Percentiles rank a stretch among this genome's conserved stretches.
These are phyloP conservation scores for Lachancea fermentati DNA, from an alignment of 805 yeast genomes.

Conservation along the genomic window DNA sequence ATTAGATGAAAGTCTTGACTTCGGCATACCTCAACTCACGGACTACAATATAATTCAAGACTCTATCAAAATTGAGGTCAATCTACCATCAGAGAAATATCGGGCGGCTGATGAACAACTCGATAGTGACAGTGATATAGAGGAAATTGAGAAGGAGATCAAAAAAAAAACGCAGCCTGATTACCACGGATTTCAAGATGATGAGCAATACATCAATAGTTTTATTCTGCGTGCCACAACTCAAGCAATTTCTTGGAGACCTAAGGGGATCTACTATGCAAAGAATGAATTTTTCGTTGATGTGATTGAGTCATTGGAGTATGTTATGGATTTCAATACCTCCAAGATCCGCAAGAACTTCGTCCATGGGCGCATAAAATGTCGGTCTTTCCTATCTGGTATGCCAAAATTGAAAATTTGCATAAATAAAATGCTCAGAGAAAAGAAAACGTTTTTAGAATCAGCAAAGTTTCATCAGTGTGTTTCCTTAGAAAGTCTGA, in stretches of 20 bases:
- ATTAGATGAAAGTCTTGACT: slow-evolving; percentile 87
- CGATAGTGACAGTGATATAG: slow-evolving; percentile 11
- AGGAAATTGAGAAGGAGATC: slow-evolving; percentile 6
- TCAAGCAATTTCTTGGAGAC: slow-evolving; percentile 83
- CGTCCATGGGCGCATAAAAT: slow-evolving; percentile 65
- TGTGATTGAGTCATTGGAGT: slow-evolving; percentile 68
- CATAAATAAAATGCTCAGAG: slow-evolving; percentile 55
- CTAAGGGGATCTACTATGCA: slow-evolving; percentile 80
- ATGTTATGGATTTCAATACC: slow-evolving; percentile 55
- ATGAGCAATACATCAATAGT: slow-evolving; percentile 48
- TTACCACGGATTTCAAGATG: slow-evolving; percentile 7
- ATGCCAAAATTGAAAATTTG: slow-evolving; percentile 84
- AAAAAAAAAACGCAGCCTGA: slow-evolving; percentile 2
- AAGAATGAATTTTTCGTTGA: slow-evolving; percentile 89
- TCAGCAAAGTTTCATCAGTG: slow-evolving; percentile 86
- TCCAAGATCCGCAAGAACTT: slow-evolving; percentile 60
- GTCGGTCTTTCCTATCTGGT: slow-evolving; percentile 77
- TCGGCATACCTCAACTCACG: slow-evolving; percentile 80
- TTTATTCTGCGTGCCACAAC: slow-evolving; percentile 73
- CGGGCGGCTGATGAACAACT: slow-evolving; percentile 18
- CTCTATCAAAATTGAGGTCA: slow-evolving; percentile 58
- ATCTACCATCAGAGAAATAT: slow-evolving; percentile 32
- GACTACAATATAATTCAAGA: slow-evolving; percentile 74
- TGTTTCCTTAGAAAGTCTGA: slow-evolving; percentile 65
- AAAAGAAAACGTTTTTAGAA: slow-evolving; percentile 40